A percentile compares a stretch with the other conserved stretches of the same genome.
Conservation (phyloP, 2,329 filamentous ascomycete genomes). For the Phaeophleospora eucalypticola region DNA sequence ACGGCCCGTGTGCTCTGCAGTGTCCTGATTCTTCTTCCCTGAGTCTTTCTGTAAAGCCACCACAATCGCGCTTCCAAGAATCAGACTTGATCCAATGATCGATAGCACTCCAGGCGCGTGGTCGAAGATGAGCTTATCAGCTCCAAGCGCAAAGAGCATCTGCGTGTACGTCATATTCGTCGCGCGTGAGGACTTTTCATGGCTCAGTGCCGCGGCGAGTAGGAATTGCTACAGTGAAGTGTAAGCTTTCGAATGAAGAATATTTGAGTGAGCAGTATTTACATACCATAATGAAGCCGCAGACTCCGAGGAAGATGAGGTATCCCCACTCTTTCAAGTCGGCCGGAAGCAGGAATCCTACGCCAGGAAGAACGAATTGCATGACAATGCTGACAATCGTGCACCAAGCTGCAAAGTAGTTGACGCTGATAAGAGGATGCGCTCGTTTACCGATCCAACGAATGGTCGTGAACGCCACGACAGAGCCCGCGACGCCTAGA, state of each 20-base stretch:
- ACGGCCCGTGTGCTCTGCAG: conserved; percentile 6
- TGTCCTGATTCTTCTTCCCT: conserved; percentile 7
- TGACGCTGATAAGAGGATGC: conserved; percentile 79
- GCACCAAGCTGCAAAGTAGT: conserved; percentile 72
- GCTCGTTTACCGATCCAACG: conserved; percentile 75
- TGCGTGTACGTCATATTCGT: conserved; percentile 67
- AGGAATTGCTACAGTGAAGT: conserved; percentile 61
- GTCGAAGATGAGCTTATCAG: conserved; percentile 62
- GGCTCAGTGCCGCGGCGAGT: conserved; percentile 70
- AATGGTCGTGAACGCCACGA: conserved; percentile 70
- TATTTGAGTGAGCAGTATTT: background rate
- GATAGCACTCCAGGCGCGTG: conserved; percentile 55
- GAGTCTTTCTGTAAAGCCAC: conserved; percentile 52
- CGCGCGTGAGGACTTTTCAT: conserved; percentile 61
- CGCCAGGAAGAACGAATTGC: conserved; percentile 53
- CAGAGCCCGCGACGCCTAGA: conserved; percentile 71
- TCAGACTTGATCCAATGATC: conserved; percentile 59
- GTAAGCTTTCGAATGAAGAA: background rate
- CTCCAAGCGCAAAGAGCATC: conserved; percentile 64
- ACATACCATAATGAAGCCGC: conserved; percentile 68
- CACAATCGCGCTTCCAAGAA: conserved; percentile 62
- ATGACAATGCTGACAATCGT: conserved; percentile 62
- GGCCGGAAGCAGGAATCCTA: conserved; percentile 55
- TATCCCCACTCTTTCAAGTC: conserved; percentile 60
- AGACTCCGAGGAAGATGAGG: conserved; percentile 63